Percentiles rank a stretch among this genome's conserved stretches.
Evolutionary conservation across 2,329 filamentous ascomycete species (phyloP).

Genomic region (Pseudogymnoascus sp.): DNA sequence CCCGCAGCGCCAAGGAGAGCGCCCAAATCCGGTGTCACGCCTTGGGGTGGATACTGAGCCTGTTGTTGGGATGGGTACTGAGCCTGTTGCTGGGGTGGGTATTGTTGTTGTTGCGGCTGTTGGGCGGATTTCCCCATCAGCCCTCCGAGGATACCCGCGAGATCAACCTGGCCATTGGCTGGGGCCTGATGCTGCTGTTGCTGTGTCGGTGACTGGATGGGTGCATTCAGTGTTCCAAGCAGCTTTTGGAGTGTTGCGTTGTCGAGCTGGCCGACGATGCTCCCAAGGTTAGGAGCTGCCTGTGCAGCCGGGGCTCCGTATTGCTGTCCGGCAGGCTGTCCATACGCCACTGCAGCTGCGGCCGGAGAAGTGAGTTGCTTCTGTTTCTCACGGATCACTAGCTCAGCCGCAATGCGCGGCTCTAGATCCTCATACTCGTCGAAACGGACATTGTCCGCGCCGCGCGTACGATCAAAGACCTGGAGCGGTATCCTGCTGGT

Average conservation of each 20-base stretch:
- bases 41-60: slow-evolving; percentile 22
- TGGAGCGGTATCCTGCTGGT: slow-evolving; percentile 70
- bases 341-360: slow-evolving; percentile 25
- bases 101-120: slow-evolving; percentile 25
- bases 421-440: slow-evolving; percentile 83
- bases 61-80: slow-evolving; percentile 25
- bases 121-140: slow-evolving; percentile 16
- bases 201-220: slow-evolving; percentile 16
- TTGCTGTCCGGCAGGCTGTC: slow-evolving; percentile 27
- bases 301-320: slow-evolving; percentile 28
- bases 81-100: slow-evolving; percentile 18
- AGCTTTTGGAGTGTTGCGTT: slow-evolving; percentile 62
- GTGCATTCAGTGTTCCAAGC: slow-evolving; percentile 44
- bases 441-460: slow-evolving; percentile 68
- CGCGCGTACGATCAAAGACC: slow-evolving; percentile 72
- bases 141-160: slow-evolving; percentile 26
- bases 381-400: slow-evolving; percentile 65
- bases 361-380: slow-evolving; percentile 31
- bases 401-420: slow-evolving; percentile 67
- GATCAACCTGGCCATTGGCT: slow-evolving; percentile 22
- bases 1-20: slow-evolving; percentile 20
- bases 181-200: slow-evolving; percentile 20
- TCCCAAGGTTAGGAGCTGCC: slow-evolving; percentile 47
- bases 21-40: slow-evolving; percentile 20
- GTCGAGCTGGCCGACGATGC: slow-evolving; percentile 59